Percentiles rank a stretch among this genome's conserved stretches.
Conservation (phyloP, 345 rosid genomes). For the Eucalyptus pauciflora region DNA sequence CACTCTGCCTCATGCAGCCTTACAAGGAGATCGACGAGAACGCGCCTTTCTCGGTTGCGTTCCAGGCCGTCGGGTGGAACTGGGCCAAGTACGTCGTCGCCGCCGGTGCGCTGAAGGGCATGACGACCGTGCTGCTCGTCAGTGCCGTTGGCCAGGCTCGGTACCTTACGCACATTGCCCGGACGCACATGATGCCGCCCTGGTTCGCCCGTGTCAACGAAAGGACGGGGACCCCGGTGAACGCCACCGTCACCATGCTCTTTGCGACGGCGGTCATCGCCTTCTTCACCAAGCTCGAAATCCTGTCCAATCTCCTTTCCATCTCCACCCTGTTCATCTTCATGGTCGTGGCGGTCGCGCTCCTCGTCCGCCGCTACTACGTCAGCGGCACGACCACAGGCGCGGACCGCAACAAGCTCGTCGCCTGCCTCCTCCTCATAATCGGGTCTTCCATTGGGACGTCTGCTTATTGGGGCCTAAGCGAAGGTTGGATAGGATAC, state of each 20-base stretch:
- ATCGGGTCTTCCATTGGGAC: conserved; percentile 35
- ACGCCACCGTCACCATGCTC: conserved; percentile 64
- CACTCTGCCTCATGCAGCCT: conserved; percentile 58
- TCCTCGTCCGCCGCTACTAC: conserved; percentile 71
- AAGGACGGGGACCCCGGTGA: conserved; percentile 64
- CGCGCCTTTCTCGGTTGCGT: conserved; percentile 73
- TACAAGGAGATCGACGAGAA: conserved; percentile 27
- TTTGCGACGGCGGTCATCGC: conserved; percentile 42
- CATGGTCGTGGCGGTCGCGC: conserved; percentile 65
- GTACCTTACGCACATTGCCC: conserved; percentile 81
- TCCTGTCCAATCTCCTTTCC: conserved; percentile 55
- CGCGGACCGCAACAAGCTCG: conserved; percentile 26
- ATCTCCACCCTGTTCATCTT: conserved; percentile 74
- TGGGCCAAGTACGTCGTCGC: conserved; percentile 93
- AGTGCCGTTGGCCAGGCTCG: conserved; percentile 71
- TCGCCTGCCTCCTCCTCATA: conserved; percentile 26
- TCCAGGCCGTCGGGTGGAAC: conserved; percentile 42
- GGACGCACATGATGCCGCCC: conserved; percentile 89
- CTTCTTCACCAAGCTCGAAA: conserved; percentile 55
- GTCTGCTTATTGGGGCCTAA: conserved; percentile 40
- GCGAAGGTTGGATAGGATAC: conserved; percentile 46
- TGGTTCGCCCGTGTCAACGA: conserved; percentile 56
- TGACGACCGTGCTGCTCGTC: conserved; percentile 77
- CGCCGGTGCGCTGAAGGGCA: conserved; percentile 65
- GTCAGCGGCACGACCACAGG: conserved; percentile 37